phyloP scores from a whole-genome alignment of 257 asterid genomes.

The Dorcoceras hygrometricum region DNA sequence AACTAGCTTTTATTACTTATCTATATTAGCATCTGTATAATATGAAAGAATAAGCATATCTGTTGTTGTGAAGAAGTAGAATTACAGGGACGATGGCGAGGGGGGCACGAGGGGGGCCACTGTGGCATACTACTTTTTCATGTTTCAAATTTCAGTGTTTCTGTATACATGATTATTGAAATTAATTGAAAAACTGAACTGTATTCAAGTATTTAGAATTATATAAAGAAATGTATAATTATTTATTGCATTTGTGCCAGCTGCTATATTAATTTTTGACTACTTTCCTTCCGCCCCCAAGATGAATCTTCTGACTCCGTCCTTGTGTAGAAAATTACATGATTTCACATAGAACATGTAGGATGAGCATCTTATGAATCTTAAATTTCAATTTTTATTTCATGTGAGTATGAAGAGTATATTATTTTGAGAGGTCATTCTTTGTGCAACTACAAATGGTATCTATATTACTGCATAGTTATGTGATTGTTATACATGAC shows the following conservation, averaged over 20 bases:
- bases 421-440: not conserved
- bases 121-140: too few species aligned
- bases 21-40: conserved; percentile 16
- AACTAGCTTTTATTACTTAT: conserved; percentile 23
- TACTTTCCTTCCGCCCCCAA: too few species aligned
- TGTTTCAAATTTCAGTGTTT: too few species aligned
- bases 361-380: conserved; percentile 12
- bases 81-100: too few species aligned
- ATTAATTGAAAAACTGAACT: too few species aligned
- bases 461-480: conserved; percentile 7
- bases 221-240: too few species aligned
- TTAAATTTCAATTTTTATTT: conserved; percentile 9
- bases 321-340: conserved; percentile 15
- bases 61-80: conserved; percentile 11
- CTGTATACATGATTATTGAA: too few species aligned
- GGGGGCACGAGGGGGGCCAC: too few species aligned
- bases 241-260: too few species aligned
- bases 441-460: conserved; percentile 3
- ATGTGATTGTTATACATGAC: not conserved
- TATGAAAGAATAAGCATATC: conserved; percentile 14
- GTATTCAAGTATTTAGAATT: too few species aligned
- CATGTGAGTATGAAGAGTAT: conserved; percentile 18
- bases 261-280: too few species aligned
- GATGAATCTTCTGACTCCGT: too few species aligned
- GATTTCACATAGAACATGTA: conserved; percentile 11